Evolutionary conservation across 2,329 filamentous ascomycete species (phyloP), one percentile per base, ranked within the genome.

Genomic region (Alternaria angustiovoidea): DNA sequence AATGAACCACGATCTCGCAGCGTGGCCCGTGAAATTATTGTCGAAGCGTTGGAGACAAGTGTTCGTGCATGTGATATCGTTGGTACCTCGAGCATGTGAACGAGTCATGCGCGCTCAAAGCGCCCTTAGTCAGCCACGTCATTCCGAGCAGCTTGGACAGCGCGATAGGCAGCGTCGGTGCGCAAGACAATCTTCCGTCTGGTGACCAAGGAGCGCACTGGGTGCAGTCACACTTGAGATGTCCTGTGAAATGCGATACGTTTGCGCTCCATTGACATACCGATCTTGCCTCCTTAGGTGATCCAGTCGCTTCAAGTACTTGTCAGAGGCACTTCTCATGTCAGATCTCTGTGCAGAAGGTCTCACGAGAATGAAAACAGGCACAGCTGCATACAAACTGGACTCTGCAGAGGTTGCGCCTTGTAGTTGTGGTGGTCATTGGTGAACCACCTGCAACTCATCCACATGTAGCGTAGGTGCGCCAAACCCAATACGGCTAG

Each of bases 11-110:
- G 28, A 39, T 22, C 18, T 11, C 43, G 9, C 46, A 24, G 11
- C 51, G 32, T 51, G 24, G 30, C n/a, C n/a, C 24, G 38, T 48
- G 42, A 28, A 18, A 38, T 49, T 32, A 47, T 48, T 16, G 47
- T 38, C 42, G 28, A 20, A 32, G 51, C 58, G 55, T 51, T 59
- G 44, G 16, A 36, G 41, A 53, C 51, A 28, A 38, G 47, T 30
- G 51, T 46, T 32, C 24, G 49, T 46, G 47, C 58, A 69, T 63
- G 64, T 71, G 69, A 69, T 56, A 58, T 60, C 46, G 61, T 61
- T 57, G 68, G 49, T 64, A 65, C 57, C 63, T 68, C 53, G 57
- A 54, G 62, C 69, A 71, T 69, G 72, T 72, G 71, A 70, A 69
- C 72, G 66, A 74, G 74, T 76, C 68, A 75, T 53, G 58, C 52